These are phyloP conservation scores for Dalbergia cochinchinensis DNA, from an alignment of 306 rosid genomes.

Conservation along the genomic window DNA sequence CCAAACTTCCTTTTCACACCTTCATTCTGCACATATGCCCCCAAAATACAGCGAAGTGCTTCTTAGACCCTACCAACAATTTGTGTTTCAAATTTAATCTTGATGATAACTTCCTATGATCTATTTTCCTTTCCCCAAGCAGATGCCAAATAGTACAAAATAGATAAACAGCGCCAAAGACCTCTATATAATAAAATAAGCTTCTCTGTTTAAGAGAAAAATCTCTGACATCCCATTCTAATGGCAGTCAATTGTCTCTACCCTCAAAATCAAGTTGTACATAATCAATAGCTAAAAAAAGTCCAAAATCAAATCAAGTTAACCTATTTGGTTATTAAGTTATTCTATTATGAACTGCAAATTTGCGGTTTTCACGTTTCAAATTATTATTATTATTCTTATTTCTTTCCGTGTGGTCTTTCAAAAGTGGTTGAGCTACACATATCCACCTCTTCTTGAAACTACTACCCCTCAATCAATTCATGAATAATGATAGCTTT, in stretches of 20 bases:
- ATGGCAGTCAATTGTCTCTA: constrained; percentile 15
- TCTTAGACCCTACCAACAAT: not conserved
- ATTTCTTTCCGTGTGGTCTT: not conserved
- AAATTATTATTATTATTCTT: not conserved
- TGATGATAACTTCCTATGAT: not conserved
- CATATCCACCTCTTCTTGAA: constrained; percentile 21
- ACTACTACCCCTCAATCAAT: constrained; percentile 21
- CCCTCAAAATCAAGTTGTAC: not conserved
- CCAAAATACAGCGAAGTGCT: not conserved
- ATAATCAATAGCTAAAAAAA: not conserved
- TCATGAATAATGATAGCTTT: constrained; percentile 26
- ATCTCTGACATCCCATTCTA: not conserved
- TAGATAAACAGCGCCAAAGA: not conserved
- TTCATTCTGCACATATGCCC: not conserved
- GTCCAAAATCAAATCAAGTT: not conserved
- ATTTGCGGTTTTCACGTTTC: not conserved
- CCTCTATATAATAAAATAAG: not conserved
- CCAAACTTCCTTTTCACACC: not conserved
- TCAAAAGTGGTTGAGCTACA: constrained; percentile 55
- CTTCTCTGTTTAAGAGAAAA: not conserved
- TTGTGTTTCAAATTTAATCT: not conserved
- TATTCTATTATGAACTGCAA: not conserved
- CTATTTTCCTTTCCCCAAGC: not conserved
- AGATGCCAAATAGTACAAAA: not conserved
- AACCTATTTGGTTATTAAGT: not conserved